Conservation (phyloP, 768 basidiomycete genomes). For the Dentipellis fragilis region DNA sequence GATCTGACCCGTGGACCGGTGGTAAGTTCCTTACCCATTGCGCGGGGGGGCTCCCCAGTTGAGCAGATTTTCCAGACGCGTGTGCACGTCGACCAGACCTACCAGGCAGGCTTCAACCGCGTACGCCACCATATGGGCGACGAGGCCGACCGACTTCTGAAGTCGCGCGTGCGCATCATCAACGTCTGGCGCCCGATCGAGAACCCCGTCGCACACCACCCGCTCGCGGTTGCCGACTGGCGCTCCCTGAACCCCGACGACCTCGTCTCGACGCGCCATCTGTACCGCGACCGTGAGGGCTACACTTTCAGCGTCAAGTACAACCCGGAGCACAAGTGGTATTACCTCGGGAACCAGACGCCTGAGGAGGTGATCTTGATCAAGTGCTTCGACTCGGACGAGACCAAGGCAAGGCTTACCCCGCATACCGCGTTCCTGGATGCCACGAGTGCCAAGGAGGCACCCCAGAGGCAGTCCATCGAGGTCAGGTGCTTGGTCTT, state of each 20-base stretch:
- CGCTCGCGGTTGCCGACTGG: slow-evolving; percentile 33
- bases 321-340: slow-evolving; percentile 24
- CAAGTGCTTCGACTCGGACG: slow-evolving; percentile 33
- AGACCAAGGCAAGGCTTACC: slow-evolving; percentile 28
- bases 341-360: slow-evolving; percentile 22
- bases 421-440: slow-evolving; percentile 35
- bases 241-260: slow-evolving; percentile 27
- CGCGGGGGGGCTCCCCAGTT: background rate
- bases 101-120: slow-evolving; percentile 24
- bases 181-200: slow-evolving; percentile 38
- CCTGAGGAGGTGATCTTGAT: slow-evolving; percentile 21
- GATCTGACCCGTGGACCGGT: slow-evolving; percentile 23
- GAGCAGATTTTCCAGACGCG: slow-evolving; percentile 18
- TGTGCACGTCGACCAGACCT: slow-evolving; percentile 39
- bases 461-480: slow-evolving; percentile 32
- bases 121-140: slow-evolving; percentile 28
- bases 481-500: slow-evolving; percentile 36
- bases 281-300: slow-evolving; percentile 24
- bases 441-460: slow-evolving; percentile 22
- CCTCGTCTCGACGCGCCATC: slow-evolving; percentile 26
- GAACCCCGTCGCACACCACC: slow-evolving; percentile 28
- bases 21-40: slow-evolving; percentile 15
- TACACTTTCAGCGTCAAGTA: slow-evolving; percentile 21
- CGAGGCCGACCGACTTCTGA: slow-evolving; percentile 32
- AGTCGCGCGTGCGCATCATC: slow-evolving; percentile 32